Percentiles rank a stretch among this genome's conserved stretches.
Evolutionary conservation across 2,329 filamentous ascomycete genomes (phyloP).

Genomic region (Lasiodiplodia hormozganensis): DNA sequence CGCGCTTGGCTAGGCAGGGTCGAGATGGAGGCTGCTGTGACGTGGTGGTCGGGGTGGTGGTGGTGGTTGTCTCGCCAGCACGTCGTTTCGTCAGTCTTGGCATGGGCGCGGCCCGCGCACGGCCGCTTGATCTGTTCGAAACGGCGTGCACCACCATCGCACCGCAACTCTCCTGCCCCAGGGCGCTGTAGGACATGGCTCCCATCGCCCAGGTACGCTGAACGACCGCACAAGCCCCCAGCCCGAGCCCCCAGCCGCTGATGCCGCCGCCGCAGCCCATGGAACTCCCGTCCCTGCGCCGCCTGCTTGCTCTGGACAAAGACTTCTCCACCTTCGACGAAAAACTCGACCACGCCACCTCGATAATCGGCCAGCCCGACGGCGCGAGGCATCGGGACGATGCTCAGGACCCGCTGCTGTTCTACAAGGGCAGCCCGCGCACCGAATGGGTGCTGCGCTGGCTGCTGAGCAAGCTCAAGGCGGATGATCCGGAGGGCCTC

Average conservation of each 20-base stretch:
- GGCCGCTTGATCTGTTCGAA: slow-evolving; percentile 26
- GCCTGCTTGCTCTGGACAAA: slow-evolving; percentile 49
- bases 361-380: slow-evolving; percentile 48
- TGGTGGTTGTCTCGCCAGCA: slow-evolving; percentile 17
- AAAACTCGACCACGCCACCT: slow-evolving; percentile 49
- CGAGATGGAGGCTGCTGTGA: slow-evolving; percentile 9
- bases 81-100: slow-evolving; percentile 28
- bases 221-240: slow-evolving; percentile 10
- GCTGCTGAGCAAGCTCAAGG: slow-evolving; percentile 67
- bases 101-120: slow-evolving; percentile 16
- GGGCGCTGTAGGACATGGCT: slow-evolving; percentile 28
- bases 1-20: slow-evolving; percentile 2
- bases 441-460: slow-evolving; percentile 73
- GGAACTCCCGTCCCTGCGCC: slow-evolving; percentile 42
- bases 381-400: slow-evolving; percentile 18
- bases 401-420: slow-evolving; percentile 15
- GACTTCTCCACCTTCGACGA: slow-evolving; percentile 45
- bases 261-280: slow-evolving; percentile 26
- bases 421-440: slow-evolving; percentile 45
- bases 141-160: slow-evolving; percentile 21
- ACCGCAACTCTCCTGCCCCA: slow-evolving; percentile 27
- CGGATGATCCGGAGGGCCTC: slow-evolving; percentile 43
- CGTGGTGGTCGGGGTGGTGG: slow-evolving; percentile 12
- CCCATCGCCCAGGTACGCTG: slow-evolving; percentile 29
- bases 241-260: slow-evolving; percentile 12